Evolutionary conservation across 108 stramenopile species (phyloP).

Genomic region (Cyclotella kingstonii): DNA sequence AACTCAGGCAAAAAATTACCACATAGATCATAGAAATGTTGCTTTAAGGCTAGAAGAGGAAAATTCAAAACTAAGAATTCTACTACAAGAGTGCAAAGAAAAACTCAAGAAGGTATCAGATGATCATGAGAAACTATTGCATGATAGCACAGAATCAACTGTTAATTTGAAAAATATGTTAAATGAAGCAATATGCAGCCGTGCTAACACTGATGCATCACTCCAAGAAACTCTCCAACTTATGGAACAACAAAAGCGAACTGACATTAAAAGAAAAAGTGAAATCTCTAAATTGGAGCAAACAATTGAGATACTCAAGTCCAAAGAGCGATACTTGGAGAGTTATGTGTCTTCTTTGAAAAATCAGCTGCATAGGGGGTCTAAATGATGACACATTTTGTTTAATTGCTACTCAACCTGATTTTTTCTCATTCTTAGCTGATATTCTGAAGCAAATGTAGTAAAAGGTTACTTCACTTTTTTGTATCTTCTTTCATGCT

Average conservation of each 20-base stretch:
- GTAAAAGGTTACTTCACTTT: too few species aligned
- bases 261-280: constrained; percentile 33
- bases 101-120: constrained; percentile 20
- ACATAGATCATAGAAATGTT: constrained; percentile 18
- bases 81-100: constrained; percentile 34
- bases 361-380: constrained; percentile 31
- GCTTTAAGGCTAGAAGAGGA: constrained; percentile 27
- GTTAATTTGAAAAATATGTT: constrained; percentile 30
- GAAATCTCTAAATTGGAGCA: constrained; percentile 41
- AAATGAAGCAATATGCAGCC: constrained; percentile 35
- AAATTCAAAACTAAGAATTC: constrained; percentile 26
- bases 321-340: constrained; percentile 44
- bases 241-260: constrained; percentile 34
- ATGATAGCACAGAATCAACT: constrained; percentile 14
- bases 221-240: constrained; percentile 40
- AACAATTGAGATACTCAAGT: constrained; percentile 31
- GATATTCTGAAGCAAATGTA: too few species aligned
- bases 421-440: too few species aligned
- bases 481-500: too few species aligned
- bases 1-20: constrained; percentile 25
- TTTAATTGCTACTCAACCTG: too few species aligned
- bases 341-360: constrained; percentile 33
- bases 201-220: constrained; percentile 27
- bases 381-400: constrained; percentile 1
- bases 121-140: constrained; percentile 22